Percentiles rank a stretch among this genome's conserved stretches.
phyloP scores from a whole-genome alignment of 352 stramenopile genomes.

The Pythium coloratum region DNA sequence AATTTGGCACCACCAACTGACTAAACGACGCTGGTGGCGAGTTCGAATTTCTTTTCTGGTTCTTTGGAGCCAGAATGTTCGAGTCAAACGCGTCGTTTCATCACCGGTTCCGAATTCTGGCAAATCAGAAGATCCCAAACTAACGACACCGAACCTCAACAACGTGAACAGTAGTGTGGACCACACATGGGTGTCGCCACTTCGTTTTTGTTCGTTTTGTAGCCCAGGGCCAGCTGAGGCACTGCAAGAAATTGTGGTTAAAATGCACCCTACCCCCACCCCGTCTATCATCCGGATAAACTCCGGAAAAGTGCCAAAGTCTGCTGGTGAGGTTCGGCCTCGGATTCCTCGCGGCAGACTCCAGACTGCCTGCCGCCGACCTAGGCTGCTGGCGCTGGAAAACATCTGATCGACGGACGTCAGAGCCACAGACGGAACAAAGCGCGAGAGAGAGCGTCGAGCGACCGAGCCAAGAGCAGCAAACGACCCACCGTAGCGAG shows the following conservation, averaged over 20 bases:
- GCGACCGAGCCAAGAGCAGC: constrained; percentile 5
- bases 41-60: background rate
- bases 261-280: constrained; percentile 3
- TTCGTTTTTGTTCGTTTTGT: background rate
- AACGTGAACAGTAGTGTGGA: background rate
- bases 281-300: constrained; percentile 28
- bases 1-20: background rate
- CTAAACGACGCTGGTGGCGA: too few species aligned
- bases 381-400: constrained; percentile 13
- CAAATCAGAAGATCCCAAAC: background rate
- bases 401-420: constrained; percentile 34
- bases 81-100: background rate
- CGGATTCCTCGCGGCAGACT: constrained; percentile 1
- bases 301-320: background rate
- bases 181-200: background rate
- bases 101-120: background rate
- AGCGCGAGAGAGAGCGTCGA: constrained; percentile 21
- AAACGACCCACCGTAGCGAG: constrained; percentile 2
- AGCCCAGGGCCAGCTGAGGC: background rate
- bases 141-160: background rate
- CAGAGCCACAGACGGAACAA: constrained; percentile 26
- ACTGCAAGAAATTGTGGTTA: background rate
- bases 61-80: background rate
- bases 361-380: background rate
- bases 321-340: background rate